These are phyloP conservation scores for Fraxinus platypoda DNA, from an alignment of 305 asterid species.

Conservation along the genomic window DNA sequence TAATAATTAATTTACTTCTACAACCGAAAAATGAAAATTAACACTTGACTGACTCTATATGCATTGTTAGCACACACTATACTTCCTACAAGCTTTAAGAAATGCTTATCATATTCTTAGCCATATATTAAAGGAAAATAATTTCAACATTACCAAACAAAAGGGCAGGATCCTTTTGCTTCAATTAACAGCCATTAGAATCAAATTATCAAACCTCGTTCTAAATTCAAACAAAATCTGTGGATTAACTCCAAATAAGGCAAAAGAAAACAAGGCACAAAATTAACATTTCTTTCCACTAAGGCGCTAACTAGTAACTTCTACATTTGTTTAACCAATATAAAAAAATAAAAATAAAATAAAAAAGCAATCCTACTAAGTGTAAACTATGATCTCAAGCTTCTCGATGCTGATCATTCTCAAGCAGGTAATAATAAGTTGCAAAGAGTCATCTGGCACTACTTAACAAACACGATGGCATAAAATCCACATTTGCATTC, in stretches of 20 bases:
- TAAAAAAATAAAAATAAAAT: background rate
- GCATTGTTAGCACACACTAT: background rate
- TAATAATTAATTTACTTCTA: background rate
- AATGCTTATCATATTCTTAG: background rate
- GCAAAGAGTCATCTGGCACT: background rate
- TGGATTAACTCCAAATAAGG: background rate
- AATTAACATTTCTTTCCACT: background rate
- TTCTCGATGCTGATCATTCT: background rate
- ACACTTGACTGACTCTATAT: background rate
- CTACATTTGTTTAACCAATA: background rate
- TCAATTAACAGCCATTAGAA: background rate
- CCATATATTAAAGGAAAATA: background rate
- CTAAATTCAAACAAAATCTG: background rate
- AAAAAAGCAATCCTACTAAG: background rate
- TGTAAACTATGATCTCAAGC: background rate
- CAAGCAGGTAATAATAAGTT: background rate
- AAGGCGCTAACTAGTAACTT: background rate
- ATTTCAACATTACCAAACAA: background rate
- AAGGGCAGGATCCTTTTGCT: background rate
- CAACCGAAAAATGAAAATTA: background rate
- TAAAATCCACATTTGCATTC: background rate
- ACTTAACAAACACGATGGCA: background rate
- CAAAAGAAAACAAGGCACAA: background rate
- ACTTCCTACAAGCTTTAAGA: background rate
- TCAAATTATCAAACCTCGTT: slow-evolving; percentile 4